These are phyloP conservation scores for Dacryopinax spathularia DNA, from an alignment of 768 basidiomycete species.

Conservation along the genomic window DNA sequence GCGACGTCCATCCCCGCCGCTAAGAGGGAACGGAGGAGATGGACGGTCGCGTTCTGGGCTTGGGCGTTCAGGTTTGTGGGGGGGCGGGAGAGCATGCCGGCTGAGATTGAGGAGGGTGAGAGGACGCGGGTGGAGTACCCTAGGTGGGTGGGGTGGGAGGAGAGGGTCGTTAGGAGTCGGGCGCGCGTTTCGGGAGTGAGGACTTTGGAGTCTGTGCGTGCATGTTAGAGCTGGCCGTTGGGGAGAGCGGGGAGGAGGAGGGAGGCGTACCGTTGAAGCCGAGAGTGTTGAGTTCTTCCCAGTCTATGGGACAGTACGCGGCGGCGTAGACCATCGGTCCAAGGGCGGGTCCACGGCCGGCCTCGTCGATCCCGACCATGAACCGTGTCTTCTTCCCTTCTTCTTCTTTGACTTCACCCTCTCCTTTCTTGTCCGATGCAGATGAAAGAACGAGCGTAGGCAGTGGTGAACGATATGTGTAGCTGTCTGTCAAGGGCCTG, in stretches of 20 bases:
- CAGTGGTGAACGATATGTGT: constrained; percentile 19
- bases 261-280: constrained; percentile 71
- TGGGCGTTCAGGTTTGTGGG: constrained; percentile 80
- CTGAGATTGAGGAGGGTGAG: constrained; percentile 44
- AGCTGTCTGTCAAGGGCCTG: constrained; percentile 14
- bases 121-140: constrained; percentile 75
- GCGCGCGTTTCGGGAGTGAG: constrained; percentile 58
- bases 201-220: constrained; percentile 71
- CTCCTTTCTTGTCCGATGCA: constrained; percentile 5
- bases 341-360: constrained; percentile 87
- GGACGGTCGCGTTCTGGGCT: constrained; percentile 76
- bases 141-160: constrained; percentile 53
- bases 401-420: constrained; percentile 11
- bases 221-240: not conserved
- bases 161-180: constrained; percentile 48
- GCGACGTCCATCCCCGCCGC: constrained; percentile 49
- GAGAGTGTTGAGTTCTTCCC: constrained; percentile 54
- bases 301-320: constrained; percentile 75
- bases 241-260: not conserved
- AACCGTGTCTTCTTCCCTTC: constrained; percentile 35
- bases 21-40: constrained; percentile 75
- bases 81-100: constrained; percentile 73
- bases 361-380: constrained; percentile 97
- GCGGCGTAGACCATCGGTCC: constrained; percentile 94
- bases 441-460: constrained; percentile 1